Percentiles rank a stretch among this genome's conserved stretches.
These are phyloP conservation scores for Pythium insidiosum DNA, from an alignment of 352 stramenopile genomes.

Conservation along the genomic window DNA sequence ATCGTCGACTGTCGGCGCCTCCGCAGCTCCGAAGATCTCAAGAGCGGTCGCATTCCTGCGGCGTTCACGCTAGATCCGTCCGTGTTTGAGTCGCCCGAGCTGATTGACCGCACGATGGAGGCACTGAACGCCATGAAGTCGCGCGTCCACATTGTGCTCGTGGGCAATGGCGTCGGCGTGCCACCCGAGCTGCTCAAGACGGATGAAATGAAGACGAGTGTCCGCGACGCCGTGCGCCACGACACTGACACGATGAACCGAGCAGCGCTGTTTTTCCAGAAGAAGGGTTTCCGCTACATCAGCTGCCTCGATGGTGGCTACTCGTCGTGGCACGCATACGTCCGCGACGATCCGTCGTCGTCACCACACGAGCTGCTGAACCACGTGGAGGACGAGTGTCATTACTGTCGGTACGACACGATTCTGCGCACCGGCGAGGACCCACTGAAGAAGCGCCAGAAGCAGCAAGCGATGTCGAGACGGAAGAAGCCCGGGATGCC, in stretches of 20 bases:
- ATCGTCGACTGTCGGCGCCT: conserved; percentile 69
- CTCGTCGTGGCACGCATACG: conserved; percentile 78
- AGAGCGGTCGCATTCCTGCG: conserved; percentile 68
- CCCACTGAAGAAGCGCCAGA: conserved; percentile 42
- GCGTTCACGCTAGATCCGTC: conserved; percentile 71
- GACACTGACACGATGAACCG: conserved; percentile 69
- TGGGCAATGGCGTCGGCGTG: conserved; percentile 64
- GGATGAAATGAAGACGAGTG: conserved; percentile 62
- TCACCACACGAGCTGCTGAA: conserved; percentile 64
- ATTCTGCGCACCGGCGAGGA: conserved; percentile 62
- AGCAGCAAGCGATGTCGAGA: conserved; percentile 22
- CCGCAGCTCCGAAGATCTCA: conserved; percentile 69
- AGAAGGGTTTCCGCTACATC: conserved; percentile 76
- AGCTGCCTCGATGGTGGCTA: conserved; percentile 71
- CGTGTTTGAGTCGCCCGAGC: conserved; percentile 71
- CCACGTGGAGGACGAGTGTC: conserved; percentile 56
- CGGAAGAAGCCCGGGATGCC: conserved; percentile 67
- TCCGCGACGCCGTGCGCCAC: conserved; percentile 63
- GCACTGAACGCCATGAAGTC: conserved; percentile 69
- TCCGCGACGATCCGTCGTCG: conserved; percentile 47
- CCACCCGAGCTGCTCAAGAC: conserved; percentile 46
- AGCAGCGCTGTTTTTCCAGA: conserved; percentile 76
- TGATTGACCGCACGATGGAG: conserved; percentile 65
- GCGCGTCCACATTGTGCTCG: conserved; percentile 64
- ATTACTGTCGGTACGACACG: conserved; percentile 75